Evolutionary conservation across 768 basidiomycete species (phyloP).

Genomic region (Mycena kentingensis): DNA sequence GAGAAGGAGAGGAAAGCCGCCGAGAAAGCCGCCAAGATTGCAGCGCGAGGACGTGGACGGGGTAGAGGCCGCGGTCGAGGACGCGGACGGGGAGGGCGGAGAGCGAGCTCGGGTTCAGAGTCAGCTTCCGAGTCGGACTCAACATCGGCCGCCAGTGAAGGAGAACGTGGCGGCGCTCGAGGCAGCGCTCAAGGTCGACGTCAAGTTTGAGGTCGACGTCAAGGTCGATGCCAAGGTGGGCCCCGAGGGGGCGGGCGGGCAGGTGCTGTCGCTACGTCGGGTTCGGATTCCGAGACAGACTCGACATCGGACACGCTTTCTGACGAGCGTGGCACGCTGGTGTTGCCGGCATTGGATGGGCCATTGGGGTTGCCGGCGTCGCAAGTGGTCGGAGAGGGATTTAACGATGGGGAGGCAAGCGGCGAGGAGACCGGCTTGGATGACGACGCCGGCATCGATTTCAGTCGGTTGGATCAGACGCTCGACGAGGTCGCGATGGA

Average conservation of each 20-base stretch:
- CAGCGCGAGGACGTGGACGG: not conserved
- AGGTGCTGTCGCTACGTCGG: no score
- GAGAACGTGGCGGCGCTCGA: not conserved
- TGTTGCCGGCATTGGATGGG: no score
- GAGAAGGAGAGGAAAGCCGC: not conserved
- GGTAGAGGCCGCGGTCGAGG: conserved; percentile 4
- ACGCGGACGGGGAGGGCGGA: not conserved
- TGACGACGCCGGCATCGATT: no score
- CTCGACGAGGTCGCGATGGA: no score
- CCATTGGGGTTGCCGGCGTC: no score
- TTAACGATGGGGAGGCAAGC: no score
- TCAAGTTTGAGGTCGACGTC: not conserved
- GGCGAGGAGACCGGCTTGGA: no score
- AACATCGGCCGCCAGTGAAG: not conserved
- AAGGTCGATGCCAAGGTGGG: not conserved
- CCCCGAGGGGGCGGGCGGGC: not conserved
- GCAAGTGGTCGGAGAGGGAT: no score
- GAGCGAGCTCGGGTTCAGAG: not conserved
- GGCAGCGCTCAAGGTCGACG: not conserved
- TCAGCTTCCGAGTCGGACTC: not conserved
- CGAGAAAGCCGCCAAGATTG: not conserved
- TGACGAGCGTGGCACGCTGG: no score
- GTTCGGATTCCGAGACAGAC: no score
- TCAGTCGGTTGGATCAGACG: no score
- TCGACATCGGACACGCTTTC: no score